Evolutionary conservation across 1,284 basidiomycete species (phyloP), one percentile per base, ranked within the genome.

Genomic region (Rhizopogon parksii): DNA sequence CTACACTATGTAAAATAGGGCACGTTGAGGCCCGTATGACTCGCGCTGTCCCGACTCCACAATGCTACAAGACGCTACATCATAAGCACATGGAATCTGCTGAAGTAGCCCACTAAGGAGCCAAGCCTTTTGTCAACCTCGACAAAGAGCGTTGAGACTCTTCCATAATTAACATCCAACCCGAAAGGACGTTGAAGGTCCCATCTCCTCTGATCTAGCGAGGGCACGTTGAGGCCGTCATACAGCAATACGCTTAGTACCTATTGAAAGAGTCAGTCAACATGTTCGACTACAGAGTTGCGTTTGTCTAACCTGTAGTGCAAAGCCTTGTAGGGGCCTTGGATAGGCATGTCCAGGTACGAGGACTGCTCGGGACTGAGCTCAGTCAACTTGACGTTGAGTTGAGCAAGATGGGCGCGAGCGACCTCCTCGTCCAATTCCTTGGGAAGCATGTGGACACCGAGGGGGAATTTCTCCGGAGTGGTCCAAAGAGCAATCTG

Each of bases 401-500:
- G 83, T 69, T 91, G 86, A 53, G 78, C 80, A 53, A 99, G 79
- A 73, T 99, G 95, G 51, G 95, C 91, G 60, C 91, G 88, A 35
- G 96, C 95, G 63, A 98, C 96, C 75, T 99, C 95, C 79, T 99
- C 95, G 67, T 99, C 95, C 61, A 98, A 88, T 58, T 89, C 85
- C 81, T 99, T 99, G 62, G 95, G 95, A 40, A 99, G 80, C 77
- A 95, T 92, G 79, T 95, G 92, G 52, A 95, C 93, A 59, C 93
- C 93, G 61, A 96, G 80, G 53, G 88, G 86, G 85, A 97, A 98
- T 68, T 85, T 80, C 67, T 83, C 80, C 37, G 87, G 86, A 63
- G 88, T 90, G 53, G 89, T 94, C 95, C 94, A 99, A 68, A 99
- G 86, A 25, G 93, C 95, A 64, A 99, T 98, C 78, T 99, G 95